Conservation (phyloP, 2,329 filamentous ascomycete species). For the Diaporthe australafricana region DNA sequence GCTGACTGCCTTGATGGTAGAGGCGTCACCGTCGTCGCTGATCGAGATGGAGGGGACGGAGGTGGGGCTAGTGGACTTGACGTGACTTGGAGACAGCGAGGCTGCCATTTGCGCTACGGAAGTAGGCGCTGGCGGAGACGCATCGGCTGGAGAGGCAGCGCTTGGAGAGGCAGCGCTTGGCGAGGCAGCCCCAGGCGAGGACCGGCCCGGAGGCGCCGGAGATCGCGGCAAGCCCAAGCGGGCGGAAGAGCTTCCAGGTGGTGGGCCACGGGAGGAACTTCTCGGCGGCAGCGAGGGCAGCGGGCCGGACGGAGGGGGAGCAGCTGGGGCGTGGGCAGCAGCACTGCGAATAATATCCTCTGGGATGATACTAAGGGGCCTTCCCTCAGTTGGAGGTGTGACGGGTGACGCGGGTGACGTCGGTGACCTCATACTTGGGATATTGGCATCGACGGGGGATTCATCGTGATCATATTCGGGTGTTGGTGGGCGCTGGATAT, state of each 20-base stretch:
- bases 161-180: not conserved
- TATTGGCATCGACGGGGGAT: not conserved
- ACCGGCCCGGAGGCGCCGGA: conserved; percentile 9
- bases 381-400: conserved; percentile 45
- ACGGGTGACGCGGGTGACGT: conserved; percentile 59
- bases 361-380: conserved; percentile 34
- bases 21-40: conserved; percentile 24
- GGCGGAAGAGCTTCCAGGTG: conserved; percentile 4
- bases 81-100: not conserved
- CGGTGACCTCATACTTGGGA: conserved; percentile 51
- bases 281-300: conserved; percentile 22
- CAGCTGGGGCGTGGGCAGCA: not conserved
- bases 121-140: not conserved
- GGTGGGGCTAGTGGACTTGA: conserved; percentile 18
- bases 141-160: not conserved
- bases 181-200: not conserved
- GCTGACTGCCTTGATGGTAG: conserved; percentile 19
- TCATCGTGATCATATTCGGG: conserved; percentile 60
- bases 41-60: conserved; percentile 16
- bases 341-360: conserved; percentile 16
- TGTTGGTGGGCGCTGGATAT: conserved; percentile 55
- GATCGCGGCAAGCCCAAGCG: not conserved
- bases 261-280: conserved; percentile 13
- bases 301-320: conserved; percentile 11
- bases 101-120: conserved; percentile 1